Conservation (phyloP, 257 asterid genomes). For the Fraxinus anomala region DNA sequence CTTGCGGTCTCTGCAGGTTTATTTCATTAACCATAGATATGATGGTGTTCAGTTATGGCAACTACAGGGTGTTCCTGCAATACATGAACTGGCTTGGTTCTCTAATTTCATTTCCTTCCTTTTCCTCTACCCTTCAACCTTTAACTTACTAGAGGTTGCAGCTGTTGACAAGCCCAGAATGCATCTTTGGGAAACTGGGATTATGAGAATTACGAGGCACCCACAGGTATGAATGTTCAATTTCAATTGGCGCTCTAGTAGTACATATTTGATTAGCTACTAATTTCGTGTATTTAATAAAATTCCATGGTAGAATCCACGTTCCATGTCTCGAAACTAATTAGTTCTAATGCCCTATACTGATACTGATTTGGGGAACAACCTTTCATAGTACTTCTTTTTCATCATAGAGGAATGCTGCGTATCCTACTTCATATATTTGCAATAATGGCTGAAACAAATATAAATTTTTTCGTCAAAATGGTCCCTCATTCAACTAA, state of each 20-base stretch:
- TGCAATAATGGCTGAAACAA: too few species aligned
- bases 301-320: too few species aligned
- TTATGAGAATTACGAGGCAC: constrained; percentile 94
- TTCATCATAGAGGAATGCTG: too few species aligned
- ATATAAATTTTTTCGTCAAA: too few species aligned
- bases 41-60: constrained; percentile 98
- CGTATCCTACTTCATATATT: too few species aligned
- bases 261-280: too few species aligned
- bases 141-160: constrained; percentile 90
- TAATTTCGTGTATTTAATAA: too few species aligned
- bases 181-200: constrained; percentile 99
- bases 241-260: background rate
- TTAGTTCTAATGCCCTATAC: too few species aligned
- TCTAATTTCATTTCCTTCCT: constrained; percentile 75
- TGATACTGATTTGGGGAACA: too few species aligned
- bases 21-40: constrained; percentile 92
- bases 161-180: constrained; percentile 95
- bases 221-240: constrained; percentile 68
- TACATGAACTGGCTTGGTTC: constrained; percentile 73
- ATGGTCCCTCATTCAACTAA: too few species aligned
- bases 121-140: constrained; percentile 94
- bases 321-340: too few species aligned
- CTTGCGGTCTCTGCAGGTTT: constrained; percentile 55
- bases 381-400: too few species aligned
- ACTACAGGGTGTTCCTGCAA: constrained; percentile 70